Conservation (phyloP, 2,329 filamentous ascomycete species). For the Monilinia vaccinii-corymbosi region DNA sequence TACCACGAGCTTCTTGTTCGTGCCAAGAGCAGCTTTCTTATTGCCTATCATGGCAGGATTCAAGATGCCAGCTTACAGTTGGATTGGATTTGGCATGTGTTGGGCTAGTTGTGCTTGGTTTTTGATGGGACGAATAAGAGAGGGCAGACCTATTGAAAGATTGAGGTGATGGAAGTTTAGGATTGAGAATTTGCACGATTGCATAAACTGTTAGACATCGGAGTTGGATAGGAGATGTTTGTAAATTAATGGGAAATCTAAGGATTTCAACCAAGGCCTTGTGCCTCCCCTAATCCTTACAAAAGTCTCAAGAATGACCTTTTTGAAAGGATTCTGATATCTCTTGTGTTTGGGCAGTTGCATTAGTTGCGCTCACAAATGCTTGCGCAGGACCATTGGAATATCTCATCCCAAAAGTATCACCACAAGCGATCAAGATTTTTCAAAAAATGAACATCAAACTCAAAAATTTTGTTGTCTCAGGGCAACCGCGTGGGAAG, state of each 20-base stretch:
- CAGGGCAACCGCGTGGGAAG: too few relatives aligned
- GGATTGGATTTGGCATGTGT: slow-evolving; percentile 42
- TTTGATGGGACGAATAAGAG: slow-evolving; percentile 35
- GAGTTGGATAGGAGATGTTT: neutral
- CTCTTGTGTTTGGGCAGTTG: neutral
- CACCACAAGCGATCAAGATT: too few relatives aligned
- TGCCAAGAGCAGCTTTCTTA: slow-evolving; percentile 40
- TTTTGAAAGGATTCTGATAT: neutral
- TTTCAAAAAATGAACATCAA: fast-evolving
- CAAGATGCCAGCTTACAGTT: slow-evolving; percentile 40
- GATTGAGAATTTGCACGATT: neutral
- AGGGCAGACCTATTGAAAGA: slow-evolving; percentile 22
- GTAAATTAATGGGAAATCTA: neutral
- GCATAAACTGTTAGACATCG: neutral
- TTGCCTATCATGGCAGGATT: slow-evolving; percentile 38
- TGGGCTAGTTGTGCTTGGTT: slow-evolving; percentile 43
- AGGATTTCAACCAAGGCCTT: neutral
- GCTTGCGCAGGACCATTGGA: neutral
- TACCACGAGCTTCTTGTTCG: slow-evolving; percentile 39
- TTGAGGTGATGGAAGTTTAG: slow-evolving; percentile 13
- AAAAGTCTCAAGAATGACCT: neutral
- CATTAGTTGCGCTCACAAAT: neutral
- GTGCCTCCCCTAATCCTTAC: neutral
- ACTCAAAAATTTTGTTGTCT: too few relatives aligned
- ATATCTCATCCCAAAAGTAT: neutral